phyloP scores from a whole-genome alignment of 495 filamentous ascomycete species.

The Cetradonia linearis region DNA sequence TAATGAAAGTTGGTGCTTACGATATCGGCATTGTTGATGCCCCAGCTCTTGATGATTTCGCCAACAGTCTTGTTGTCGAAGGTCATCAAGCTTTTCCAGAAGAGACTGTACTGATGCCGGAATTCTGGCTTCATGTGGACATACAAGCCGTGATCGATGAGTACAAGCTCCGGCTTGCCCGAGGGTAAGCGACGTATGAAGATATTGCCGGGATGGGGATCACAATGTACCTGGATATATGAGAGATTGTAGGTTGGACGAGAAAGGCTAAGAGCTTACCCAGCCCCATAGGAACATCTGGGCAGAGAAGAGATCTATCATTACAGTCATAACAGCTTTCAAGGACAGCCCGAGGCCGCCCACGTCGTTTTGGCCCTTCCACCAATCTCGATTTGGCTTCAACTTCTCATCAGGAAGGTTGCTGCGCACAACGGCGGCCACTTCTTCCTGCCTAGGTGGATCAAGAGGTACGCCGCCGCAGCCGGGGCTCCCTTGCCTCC shows the following conservation, averaged over 20 bases:
- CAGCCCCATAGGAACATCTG: slow-evolving; percentile 95
- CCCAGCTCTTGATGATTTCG: slow-evolving; percentile 66
- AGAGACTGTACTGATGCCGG: slow-evolving; percentile 76
- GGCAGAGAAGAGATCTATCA: slow-evolving; percentile 88
- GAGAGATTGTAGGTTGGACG: too few relatives aligned
- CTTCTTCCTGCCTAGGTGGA: slow-evolving; percentile 32
- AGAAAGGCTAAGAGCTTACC: too few relatives aligned
- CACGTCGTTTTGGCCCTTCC: slow-evolving; percentile 57
- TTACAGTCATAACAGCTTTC: slow-evolving; percentile 85
- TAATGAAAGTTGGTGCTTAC: not conserved
- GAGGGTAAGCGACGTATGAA: slow-evolving; percentile 78
- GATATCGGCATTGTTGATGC: slow-evolving; percentile 76
- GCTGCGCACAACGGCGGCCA: slow-evolving; percentile 34
- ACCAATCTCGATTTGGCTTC: slow-evolving; percentile 71
- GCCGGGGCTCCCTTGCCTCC: slow-evolving; percentile 64
- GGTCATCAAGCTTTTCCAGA: slow-evolving; percentile 89
- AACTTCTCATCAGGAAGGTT: slow-evolving; percentile 42
- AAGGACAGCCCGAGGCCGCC: slow-evolving; percentile 75
- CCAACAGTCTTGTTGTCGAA: slow-evolving; percentile 78
- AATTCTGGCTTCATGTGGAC: slow-evolving; percentile 79
- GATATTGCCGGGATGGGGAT: slow-evolving; percentile 95
- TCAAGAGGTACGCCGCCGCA: slow-evolving; percentile 59
- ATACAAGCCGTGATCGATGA: slow-evolving; percentile 95
- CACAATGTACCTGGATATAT: too few relatives aligned
- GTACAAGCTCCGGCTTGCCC: slow-evolving; percentile 76